Evolutionary conservation across 2,329 filamentous ascomycete species (phyloP), one percentile per base, ranked within the genome.

Genomic region (Aureobasidium sp.): DNA sequence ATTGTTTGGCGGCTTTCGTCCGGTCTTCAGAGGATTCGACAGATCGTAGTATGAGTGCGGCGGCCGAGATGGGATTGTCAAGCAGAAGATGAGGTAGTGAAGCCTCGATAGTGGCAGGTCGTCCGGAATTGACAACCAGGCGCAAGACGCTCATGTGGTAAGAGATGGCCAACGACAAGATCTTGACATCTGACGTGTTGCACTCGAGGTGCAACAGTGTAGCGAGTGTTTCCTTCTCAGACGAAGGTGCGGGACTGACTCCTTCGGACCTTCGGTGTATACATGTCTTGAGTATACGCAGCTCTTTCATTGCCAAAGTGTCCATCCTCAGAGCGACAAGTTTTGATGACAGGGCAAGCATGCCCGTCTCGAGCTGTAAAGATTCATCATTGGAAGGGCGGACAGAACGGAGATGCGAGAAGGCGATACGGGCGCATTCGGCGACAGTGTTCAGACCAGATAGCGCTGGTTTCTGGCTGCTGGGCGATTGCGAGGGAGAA

Each of bases 281-380:
- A 36, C 70, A 21, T 68, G 64, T 53, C 65, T 77, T 88, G 65
- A 92, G 71, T 11, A 85, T 75, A 42, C 82, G 78, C 62, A 92
- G 71, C 68, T 92, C 89, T 68, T 85, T 89, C 45, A 85, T 73
- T 0, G 89, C 88, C 61, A 87, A 77, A n/a, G 85, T 82, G 49
- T 88, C 82, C 57, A 91, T 72, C 1, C 84, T 83, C 51, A 90
- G 76, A 0, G 78, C 76, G 16, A 91, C 75, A 1, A 92, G 76
- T 69, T 86, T 90, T 41, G 82, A 82, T 42, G 87, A 74, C 59
- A 92, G 79, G 0, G 86, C 84, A 16, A 87, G 82, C 79, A 90
- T 88, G 59, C 88, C 89, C 63, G 79, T 85, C 70, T 92, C 89
- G 4, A 92, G 73, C 69, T 92, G 88, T 42, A 89, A 75, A 48